phyloP scores from a whole-genome alignment of 2,329 filamentous ascomycete genomes.

The Calonectria naviculata region DNA sequence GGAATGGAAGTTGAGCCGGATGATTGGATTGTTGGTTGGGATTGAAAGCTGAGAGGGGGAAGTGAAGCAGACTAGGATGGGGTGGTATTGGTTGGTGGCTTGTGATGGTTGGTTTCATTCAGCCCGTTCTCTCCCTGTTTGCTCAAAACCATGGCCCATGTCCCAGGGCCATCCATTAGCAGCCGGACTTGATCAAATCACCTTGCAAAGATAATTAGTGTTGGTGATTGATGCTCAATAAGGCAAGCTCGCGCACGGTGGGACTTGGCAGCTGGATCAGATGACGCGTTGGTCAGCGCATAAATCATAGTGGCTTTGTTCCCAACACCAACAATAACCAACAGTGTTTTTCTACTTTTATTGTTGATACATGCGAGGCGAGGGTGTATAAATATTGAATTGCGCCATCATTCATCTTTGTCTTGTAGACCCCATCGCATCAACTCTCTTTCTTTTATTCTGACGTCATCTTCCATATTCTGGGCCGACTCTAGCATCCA shows the following conservation, averaged over 20 bases:
- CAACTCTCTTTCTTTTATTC: background rate
- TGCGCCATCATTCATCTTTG: background rate
- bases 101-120: background rate
- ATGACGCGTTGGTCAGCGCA: slow-evolving; percentile 37
- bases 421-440: background rate
- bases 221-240: slow-evolving; percentile 15
- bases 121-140: background rate
- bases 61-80: background rate
- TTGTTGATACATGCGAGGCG: background rate
- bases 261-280: slow-evolving; percentile 11
- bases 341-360: background rate
- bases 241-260: background rate
- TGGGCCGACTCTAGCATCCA: background rate
- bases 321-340: background rate
- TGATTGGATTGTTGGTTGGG: background rate
- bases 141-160: background rate
- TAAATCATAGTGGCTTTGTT: slow-evolving; percentile 5
- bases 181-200: background rate
- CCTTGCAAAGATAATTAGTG: background rate
- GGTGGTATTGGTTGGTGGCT: background rate
- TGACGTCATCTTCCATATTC: background rate
- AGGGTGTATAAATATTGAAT: background rate
- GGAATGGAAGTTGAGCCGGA: too few relatives aligned
- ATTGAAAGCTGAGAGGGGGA: background rate
- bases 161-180: background rate